phyloP scores from a whole-genome alignment of 1,284 basidiomycete species.

The Irpex sp. region DNA sequence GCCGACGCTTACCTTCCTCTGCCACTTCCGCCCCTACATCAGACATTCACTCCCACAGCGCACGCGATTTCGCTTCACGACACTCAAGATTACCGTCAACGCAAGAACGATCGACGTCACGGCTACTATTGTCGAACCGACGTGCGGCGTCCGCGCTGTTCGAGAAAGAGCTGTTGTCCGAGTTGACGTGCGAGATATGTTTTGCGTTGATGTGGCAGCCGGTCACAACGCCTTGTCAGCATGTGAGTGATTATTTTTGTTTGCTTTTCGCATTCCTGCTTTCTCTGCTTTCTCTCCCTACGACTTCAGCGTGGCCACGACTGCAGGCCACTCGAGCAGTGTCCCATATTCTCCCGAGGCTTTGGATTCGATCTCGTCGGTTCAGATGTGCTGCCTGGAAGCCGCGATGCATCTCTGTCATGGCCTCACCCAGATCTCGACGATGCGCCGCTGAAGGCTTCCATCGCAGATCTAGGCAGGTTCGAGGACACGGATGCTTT shows the following conservation, averaged over 20 bases:
- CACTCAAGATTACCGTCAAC: slow-evolving; percentile 3
- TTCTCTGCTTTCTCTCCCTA: neutral
- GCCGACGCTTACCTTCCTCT: slow-evolving; percentile 16
- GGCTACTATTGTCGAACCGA: slow-evolving; percentile 14
- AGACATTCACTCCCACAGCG: neutral
- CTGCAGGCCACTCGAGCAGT: too few relatives aligned
- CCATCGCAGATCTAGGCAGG: too few relatives aligned
- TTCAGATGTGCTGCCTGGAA: too few relatives aligned
- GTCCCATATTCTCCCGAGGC: too few relatives aligned
- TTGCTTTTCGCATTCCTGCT: slow-evolving; percentile 8
- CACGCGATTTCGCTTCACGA: neutral
- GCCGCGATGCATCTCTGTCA: too few relatives aligned
- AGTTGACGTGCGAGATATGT: slow-evolving; percentile 91
- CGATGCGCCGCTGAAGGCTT: too few relatives aligned
- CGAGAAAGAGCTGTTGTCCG: slow-evolving; percentile 68
- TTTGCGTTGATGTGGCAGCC: slow-evolving; percentile 82
- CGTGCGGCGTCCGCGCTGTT: slow-evolving; percentile 33
- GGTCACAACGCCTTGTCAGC: slow-evolving; percentile 91
- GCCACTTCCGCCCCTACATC: neutral
- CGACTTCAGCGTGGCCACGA: too few relatives aligned
- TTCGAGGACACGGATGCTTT: too few relatives aligned
- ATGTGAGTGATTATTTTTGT: slow-evolving; percentile 49
- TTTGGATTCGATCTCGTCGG: too few relatives aligned
- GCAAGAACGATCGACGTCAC: neutral
- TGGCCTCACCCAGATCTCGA: too few relatives aligned